A percentile compares a stretch with the other conserved stretches of the same genome.
Evolutionary conservation across 495 filamentous ascomycete genomes (phyloP).

Genomic region (Podospora tetraspora): DNA sequence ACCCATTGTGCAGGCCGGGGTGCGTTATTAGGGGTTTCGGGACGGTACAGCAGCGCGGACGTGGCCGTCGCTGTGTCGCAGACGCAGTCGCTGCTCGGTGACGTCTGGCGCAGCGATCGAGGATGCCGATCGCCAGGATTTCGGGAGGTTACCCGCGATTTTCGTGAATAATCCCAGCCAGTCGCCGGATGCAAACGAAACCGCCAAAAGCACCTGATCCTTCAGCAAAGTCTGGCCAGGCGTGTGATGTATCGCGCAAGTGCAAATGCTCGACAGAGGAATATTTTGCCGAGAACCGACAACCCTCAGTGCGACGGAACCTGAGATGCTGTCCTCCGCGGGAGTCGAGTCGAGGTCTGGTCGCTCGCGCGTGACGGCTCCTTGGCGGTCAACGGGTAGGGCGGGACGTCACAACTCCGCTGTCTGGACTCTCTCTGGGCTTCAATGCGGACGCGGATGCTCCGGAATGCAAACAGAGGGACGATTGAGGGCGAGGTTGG

Average conservation of each 20-base stretch:
- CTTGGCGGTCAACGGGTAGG: background rate
- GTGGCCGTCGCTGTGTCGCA: slow-evolving; percentile 3
- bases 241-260: background rate
- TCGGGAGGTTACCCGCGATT: background rate
- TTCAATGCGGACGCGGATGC: slow-evolving; percentile 9
- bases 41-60: slow-evolving; percentile 2
- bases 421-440: slow-evolving; percentile 15
- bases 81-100: background rate
- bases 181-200: slow-evolving; percentile 2
- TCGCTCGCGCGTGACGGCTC: background rate
- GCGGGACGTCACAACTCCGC: slow-evolving; percentile 5
- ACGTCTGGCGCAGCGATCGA: slow-evolving; percentile 7
- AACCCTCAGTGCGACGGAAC: background rate
- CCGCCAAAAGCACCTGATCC: background rate
- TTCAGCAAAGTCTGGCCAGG: background rate
- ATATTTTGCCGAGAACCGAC: background rate
- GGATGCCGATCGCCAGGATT: slow-evolving; percentile 5
- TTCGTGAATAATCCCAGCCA: slow-evolving; percentile 3
- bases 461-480: background rate
- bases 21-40: slow-evolving; percentile 2
- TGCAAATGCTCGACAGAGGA: background rate
- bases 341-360: background rate
- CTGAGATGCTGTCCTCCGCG: background rate
- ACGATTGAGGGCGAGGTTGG: background rate
- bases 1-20: slow-evolving; percentile 3